Conservation (phyloP, 2,329 filamentous ascomycete species). For the Exophiala sp. region DNA sequence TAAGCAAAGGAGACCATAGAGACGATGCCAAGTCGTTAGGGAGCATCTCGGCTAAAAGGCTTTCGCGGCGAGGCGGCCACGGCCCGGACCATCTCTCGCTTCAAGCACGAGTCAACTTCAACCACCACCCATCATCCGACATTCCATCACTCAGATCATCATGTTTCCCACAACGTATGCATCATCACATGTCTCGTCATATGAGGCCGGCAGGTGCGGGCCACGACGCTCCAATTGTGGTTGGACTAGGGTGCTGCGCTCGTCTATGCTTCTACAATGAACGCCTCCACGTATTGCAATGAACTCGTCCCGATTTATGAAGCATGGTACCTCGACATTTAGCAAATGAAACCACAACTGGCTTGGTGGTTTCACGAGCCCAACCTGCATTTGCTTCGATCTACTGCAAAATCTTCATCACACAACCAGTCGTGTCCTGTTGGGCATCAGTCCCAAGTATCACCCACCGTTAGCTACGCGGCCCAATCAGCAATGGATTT, state of each 20-base stretch:
- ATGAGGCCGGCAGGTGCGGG: too few species aligned
- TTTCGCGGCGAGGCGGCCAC: too few species aligned
- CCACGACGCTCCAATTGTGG: too few species aligned
- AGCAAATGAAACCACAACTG: conserved; percentile 6
- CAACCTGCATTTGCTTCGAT: neutral
- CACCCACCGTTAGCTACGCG: conserved; percentile 13
- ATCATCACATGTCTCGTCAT: neutral
- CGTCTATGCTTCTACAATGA: conserved; percentile 7
- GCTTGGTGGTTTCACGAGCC: neutral
- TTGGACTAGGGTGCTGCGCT: conserved; percentile 8
- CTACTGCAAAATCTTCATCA: conserved; percentile 5
- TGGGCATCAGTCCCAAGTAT: conserved; percentile 22
- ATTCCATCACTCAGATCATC: neutral
- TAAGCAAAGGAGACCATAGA: too few species aligned
- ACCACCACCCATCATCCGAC: too few species aligned
- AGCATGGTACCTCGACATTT: conserved; percentile 4
- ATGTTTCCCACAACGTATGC: too few species aligned
- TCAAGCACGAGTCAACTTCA: too few species aligned
- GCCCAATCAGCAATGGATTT: conserved; percentile 17
- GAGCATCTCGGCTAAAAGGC: too few species aligned
- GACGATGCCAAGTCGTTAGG: too few species aligned
- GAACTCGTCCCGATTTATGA: conserved; percentile 16
- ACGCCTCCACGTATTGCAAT: conserved; percentile 16
- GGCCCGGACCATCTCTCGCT: too few species aligned
- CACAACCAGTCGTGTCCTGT: conserved; percentile 13